These are phyloP conservation scores for Nakazawaea ishiwadae DNA, from an alignment of 805 yeast species.

Conservation along the genomic window DNA sequence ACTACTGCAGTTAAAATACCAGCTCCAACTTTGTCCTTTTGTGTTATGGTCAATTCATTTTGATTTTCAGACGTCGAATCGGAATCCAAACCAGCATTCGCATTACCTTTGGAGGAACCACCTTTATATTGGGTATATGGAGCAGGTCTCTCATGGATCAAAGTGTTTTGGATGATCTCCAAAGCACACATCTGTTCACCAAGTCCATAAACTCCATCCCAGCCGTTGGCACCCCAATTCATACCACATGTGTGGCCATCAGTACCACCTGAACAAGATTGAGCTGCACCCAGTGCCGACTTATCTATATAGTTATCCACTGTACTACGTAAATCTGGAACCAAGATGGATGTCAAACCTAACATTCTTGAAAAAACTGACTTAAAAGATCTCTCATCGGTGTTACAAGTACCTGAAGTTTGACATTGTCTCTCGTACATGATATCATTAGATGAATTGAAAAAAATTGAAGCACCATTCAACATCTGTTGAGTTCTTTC, in stretches of 20 bases:
- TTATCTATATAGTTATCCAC: constrained; percentile 19
- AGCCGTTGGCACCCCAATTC: constrained; percentile 31
- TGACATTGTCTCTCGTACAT: constrained; percentile 88
- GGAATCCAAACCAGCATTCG: constrained; percentile 41
- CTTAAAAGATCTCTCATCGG: constrained; percentile 90
- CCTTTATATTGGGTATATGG: constrained; percentile 24
- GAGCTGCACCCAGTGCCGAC: constrained; percentile 37
- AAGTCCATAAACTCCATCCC: constrained; percentile 35
- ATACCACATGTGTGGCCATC: constrained; percentile 41
- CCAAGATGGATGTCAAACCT: constrained; percentile 68
- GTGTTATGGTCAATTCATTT: constrained; percentile 44
- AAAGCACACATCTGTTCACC: constrained; percentile 43
- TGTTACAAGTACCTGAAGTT: constrained; percentile 56
- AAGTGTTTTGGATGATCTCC: constrained; percentile 27
- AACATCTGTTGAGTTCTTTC: constrained; percentile 53
- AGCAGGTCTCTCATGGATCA: constrained; percentile 25
- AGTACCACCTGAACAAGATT: constrained; percentile 38
- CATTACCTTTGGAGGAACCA: constrained; percentile 11
- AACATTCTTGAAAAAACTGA: constrained; percentile 75
- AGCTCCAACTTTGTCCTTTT: constrained; percentile 82
- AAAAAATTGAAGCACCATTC: constrained; percentile 52
- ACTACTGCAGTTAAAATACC: constrained; percentile 82
- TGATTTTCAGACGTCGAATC: constrained; percentile 40
- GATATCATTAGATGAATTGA: constrained; percentile 40
- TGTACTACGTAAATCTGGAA: constrained; percentile 45